Evolutionary conservation across 768 basidiomycete species (phyloP).

Genomic region (Leucocoprinus birnbaumii): DNA sequence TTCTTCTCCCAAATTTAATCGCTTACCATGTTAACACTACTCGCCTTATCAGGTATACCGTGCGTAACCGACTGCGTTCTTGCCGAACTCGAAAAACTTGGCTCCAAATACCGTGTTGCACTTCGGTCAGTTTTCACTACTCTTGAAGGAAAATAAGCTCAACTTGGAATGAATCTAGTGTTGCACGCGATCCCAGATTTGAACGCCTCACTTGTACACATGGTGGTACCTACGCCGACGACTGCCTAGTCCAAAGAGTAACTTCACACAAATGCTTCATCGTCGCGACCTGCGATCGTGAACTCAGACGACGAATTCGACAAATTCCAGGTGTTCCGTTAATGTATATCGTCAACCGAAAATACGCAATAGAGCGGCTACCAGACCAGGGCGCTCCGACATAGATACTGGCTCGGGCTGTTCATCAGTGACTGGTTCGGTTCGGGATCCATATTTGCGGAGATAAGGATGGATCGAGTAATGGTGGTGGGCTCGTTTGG

Average conservation of each 20-base stretch:
- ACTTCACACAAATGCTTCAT: constrained; percentile 95
- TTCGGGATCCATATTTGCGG: not conserved
- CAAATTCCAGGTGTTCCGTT: constrained; percentile 92
- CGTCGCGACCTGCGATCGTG: constrained; percentile 96
- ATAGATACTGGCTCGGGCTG: constrained; percentile 17
- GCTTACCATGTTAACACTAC: constrained; percentile 6
- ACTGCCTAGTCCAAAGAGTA: constrained; percentile 95
- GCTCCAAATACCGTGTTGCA: constrained; percentile 92
- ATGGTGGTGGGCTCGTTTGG: not conserved
- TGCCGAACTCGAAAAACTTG: constrained; percentile 97
- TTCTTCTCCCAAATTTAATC: not conserved
- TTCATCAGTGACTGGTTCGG: not conserved
- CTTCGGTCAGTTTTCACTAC: constrained; percentile 61
- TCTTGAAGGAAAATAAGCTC: constrained; percentile 8
- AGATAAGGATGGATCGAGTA: not conserved
- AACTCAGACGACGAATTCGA: constrained; percentile 87
- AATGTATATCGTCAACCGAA: constrained; percentile 93
- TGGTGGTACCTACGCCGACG: constrained; percentile 97
- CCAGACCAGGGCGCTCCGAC: constrained; percentile 92
- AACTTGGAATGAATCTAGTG: constrained; percentile 41
- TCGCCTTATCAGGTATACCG: constrained; percentile 74
- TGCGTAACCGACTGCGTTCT: constrained; percentile 99
- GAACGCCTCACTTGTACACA: constrained; percentile 93
- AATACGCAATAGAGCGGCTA: constrained; percentile 92
- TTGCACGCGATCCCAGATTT: constrained; percentile 96